Evolutionary conservation across 331 rosid genomes (phyloP), one percentile per base, ranked within the genome.

Genomic region (Rhamnella rubrinervis): DNA sequence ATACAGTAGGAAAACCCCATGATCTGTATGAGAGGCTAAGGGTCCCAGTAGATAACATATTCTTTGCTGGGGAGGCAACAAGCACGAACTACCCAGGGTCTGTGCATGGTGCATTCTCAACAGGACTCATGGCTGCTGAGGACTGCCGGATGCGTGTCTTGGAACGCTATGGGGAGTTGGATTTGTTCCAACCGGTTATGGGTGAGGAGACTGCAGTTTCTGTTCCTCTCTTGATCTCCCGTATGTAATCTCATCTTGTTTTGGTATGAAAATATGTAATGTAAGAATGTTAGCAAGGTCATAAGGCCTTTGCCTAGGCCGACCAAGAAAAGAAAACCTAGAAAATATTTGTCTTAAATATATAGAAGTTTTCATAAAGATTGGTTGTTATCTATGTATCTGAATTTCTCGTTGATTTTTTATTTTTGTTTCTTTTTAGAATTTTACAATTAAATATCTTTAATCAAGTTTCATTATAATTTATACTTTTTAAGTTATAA

Each of bases 41-140:
- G 83, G 81, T 91, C 59, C 99, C 99, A 11, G 90, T 95, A 53
- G 99, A 95, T 67, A 95, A 85, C 89, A 72, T 95, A 67, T 95
- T 95, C 82, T 95, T 95, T 56, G 99, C 99, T 0, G 99, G 99
- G 78, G 99, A 95, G 81, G 99, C 99, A n/a, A 95, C 96, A 10
- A 95, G 99, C 44, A 38, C 60, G 52, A 57, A 65, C 76, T 86
- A 81, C 71, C 91, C 96, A 0, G 99, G 99, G 69, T 89, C 99
- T 10, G 95, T 91, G 73, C 99, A 95, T 13, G 99, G 99, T 51
- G 99, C 99, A 18, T 91, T 60, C 71, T 75, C 90, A 17, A 95
- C 99, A 41, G 99, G 97, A 60, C 70, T 77, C 70, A 89, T 91
- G 97, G 99, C 99, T 17, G 99, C 97, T 0, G 99, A 95, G 69